phyloP scores from a whole-genome alignment of 495 filamentous ascomycete species.

The Penicillium bialowiezense region DNA sequence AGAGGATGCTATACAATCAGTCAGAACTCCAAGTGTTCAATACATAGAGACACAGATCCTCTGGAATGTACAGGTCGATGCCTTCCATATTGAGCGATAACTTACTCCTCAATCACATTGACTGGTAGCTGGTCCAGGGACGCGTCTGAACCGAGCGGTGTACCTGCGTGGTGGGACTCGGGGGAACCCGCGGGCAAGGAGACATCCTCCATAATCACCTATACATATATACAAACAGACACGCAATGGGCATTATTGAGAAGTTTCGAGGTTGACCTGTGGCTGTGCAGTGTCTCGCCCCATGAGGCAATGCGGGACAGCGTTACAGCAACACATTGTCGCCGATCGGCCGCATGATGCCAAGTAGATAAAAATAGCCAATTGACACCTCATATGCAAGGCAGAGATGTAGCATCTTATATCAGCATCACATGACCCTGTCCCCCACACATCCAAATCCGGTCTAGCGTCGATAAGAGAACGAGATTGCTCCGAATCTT shows the following conservation, averaged over 20 bases:
- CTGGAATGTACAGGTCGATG: neutral
- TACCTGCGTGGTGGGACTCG: slow-evolving; percentile 4
- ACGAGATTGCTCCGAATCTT: slow-evolving; percentile 7
- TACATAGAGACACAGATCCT: neutral
- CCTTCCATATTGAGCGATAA: slow-evolving; percentile 4
- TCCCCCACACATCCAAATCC: neutral
- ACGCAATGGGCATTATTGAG: slow-evolving; percentile 3
- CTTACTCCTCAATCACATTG: slow-evolving; percentile 30
- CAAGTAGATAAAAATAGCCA: slow-evolving; percentile 5
- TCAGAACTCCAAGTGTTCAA: neutral
- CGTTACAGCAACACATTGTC: neutral
- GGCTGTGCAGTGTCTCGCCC: slow-evolving; percentile 18
- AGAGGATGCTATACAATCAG: slow-evolving; percentile 61
- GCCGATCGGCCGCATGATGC: slow-evolving; percentile 6
- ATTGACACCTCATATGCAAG: neutral
- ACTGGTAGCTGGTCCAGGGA: slow-evolving; percentile 23
- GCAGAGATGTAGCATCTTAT: too few relatives aligned
- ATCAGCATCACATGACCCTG: slow-evolving; percentile 5
- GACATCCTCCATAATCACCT: slow-evolving; percentile 30
- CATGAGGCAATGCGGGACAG: slow-evolving; percentile 9
- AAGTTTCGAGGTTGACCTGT: slow-evolving; percentile 14
- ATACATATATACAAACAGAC: slow-evolving; percentile 19
- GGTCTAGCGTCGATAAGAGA: slow-evolving; percentile 6
- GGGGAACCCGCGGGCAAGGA: slow-evolving; percentile 5
- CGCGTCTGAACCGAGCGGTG: neutral